phyloP scores from a whole-genome alignment of 495 filamentous ascomycete genomes.

The Penicillium cataractarum region DNA sequence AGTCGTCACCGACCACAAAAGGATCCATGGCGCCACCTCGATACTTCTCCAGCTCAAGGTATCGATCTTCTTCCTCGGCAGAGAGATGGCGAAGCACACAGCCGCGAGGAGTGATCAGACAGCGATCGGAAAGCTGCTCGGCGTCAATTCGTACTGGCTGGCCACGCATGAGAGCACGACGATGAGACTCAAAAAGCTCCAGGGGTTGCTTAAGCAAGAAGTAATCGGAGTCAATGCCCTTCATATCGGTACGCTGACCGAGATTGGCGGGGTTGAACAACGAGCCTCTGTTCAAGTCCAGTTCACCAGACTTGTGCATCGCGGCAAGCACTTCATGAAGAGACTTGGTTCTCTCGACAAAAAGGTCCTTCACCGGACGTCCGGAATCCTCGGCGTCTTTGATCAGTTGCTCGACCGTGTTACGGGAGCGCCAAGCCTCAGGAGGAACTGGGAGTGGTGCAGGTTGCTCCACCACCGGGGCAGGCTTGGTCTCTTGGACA shows the following conservation, averaged over 20 bases:
- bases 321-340: conserved; percentile 51
- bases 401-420: conserved; percentile 45
- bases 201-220: conserved; percentile 41
- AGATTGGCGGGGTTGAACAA: conserved; percentile 60
- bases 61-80: conserved; percentile 74
- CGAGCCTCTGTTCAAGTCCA: conserved; percentile 53
- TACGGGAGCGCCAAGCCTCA: conserved; percentile 45
- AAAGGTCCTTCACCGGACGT: conserved; percentile 42
- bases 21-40: conserved; percentile 42
- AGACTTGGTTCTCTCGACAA: conserved; percentile 44
- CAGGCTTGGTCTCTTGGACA: conserved; percentile 33
- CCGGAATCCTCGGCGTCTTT: conserved; percentile 44
- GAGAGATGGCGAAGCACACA: conserved; percentile 76
- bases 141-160: conserved; percentile 42
- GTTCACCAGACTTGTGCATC: conserved; percentile 51
- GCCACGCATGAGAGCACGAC: conserved; percentile 45
- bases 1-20: conserved; percentile 42
- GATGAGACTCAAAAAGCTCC: conserved; percentile 45
- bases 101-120: conserved; percentile 76
- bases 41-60: conserved; percentile 70
- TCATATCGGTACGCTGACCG: conserved; percentile 55
- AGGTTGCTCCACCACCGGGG: conserved; percentile 38
- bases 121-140: conserved; percentile 46
- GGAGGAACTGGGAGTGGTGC: conserved; percentile 30
- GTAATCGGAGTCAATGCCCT: conserved; percentile 50